Evolutionary conservation across 129 eudicot species (phyloP).

Genomic region (Deinandra increscens): DNA sequence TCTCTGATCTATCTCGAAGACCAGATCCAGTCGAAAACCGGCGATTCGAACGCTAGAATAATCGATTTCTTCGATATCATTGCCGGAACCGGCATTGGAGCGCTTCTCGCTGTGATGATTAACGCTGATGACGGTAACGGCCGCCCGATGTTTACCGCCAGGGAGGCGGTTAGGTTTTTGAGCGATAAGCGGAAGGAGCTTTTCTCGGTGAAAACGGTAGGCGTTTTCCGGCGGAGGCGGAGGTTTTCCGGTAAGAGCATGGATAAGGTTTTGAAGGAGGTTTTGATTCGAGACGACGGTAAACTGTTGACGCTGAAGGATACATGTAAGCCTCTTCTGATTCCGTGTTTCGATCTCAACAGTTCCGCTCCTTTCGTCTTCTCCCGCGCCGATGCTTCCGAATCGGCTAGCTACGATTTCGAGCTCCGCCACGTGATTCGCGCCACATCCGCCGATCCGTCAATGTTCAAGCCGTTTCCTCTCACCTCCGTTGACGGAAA

Average conservation of each 20-base stretch:
- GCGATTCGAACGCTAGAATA: slow-evolving; percentile 60
- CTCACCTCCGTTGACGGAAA: slow-evolving; percentile 60
- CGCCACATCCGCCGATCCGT: slow-evolving; percentile 77
- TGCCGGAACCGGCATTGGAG: slow-evolving; percentile 83
- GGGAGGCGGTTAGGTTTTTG: slow-evolving; percentile 52
- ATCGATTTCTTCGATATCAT: slow-evolving; percentile 76
- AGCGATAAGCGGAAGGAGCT: slow-evolving; percentile 29
- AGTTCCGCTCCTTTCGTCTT: slow-evolving; percentile 96
- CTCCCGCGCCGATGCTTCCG: slow-evolving; percentile 88
- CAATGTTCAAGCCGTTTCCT: slow-evolving; percentile 64
- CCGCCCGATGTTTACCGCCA: slow-evolving; percentile 66
- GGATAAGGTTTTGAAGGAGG: slow-evolving; percentile 49
- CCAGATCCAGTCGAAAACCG: slow-evolving; percentile 72
- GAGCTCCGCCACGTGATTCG: slow-evolving; percentile 91
- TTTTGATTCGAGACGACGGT: slow-evolving; percentile 58
- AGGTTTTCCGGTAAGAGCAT: slow-evolving; percentile 52
- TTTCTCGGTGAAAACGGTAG: slow-evolving; percentile 36
- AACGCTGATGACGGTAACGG: slow-evolving; percentile 75
- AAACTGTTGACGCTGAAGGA: slow-evolving; percentile 64
- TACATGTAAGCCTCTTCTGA: slow-evolving; percentile 83
- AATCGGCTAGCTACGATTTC: slow-evolving; percentile 64
- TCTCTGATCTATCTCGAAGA: slow-evolving; percentile 65
- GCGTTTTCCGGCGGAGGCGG: slow-evolving; percentile 42
- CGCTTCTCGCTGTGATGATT: slow-evolving; percentile 65
- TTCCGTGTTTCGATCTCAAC: slow-evolving; percentile 81